Conservation (phyloP, 805 yeast genomes). For the Saturnispora silvae region DNA sequence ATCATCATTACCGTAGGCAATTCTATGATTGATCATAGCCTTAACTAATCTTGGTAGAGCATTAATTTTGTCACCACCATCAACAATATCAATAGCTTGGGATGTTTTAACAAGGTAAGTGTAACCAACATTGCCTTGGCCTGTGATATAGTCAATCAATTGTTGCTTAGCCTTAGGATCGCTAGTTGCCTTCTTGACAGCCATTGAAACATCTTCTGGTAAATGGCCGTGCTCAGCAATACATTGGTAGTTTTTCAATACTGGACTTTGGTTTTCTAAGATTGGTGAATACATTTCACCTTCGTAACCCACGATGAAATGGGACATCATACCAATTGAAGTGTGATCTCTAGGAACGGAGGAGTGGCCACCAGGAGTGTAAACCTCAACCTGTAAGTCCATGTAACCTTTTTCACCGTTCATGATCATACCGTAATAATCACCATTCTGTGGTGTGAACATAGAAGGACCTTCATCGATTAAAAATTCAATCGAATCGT, state of each 20-base stretch:
- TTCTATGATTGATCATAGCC: conserved; percentile 51
- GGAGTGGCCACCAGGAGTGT: conserved; percentile 51
- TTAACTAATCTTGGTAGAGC: conserved; percentile 60
- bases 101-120: conserved; percentile 46
- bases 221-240: conserved; percentile 40
- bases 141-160: conserved; percentile 24
- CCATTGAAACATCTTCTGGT: conserved; percentile 7
- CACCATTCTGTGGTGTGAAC: conserved; percentile 30
- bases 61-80: conserved; percentile 67
- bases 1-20: conserved; percentile 37
- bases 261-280: conserved; percentile 48
- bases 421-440: conserved; percentile 11
- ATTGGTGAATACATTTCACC: conserved; percentile 38
- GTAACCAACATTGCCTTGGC: conserved; percentile 15
- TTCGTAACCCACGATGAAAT: conserved; percentile 48
- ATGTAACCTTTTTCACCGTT: conserved; percentile 33
- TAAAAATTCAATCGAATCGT: conserved; percentile 46
- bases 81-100: conserved; percentile 55
- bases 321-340: conserved; percentile 61
- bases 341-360: conserved; percentile 61
- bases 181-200: conserved; percentile 10
- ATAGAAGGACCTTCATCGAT: conserved; percentile 43
- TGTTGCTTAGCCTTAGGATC: conserved; percentile 27
- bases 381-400: conserved; percentile 36
- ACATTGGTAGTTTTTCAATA: conserved; percentile 47